Conservation (phyloP, 1,284 basidiomycete genomes). For the Microstroma glucosiphilum region DNA sequence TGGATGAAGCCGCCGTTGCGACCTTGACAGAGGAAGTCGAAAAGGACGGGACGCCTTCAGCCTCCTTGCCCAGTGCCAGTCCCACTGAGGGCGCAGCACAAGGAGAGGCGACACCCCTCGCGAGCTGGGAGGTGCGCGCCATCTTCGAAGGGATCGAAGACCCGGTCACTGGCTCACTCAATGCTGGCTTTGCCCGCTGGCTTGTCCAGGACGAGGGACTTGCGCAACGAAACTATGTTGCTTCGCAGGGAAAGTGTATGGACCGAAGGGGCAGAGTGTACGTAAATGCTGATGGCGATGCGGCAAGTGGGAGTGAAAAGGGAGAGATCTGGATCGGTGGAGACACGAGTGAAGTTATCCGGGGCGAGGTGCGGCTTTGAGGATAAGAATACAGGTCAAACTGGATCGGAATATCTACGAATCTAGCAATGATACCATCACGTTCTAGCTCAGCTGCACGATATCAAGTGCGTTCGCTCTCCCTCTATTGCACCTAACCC, state of each 20-base stretch:
- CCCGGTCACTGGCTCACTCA: slow-evolving; percentile 39
- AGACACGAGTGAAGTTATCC: not conserved
- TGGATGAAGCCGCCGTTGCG: too few species aligned
- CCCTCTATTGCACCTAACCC: too few species aligned
- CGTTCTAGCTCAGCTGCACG: too few species aligned
- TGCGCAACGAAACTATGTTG: not conserved
- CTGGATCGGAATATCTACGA: too few species aligned
- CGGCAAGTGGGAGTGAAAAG: not conserved
- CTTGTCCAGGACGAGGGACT: slow-evolving; percentile 1
- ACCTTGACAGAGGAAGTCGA: too few species aligned
- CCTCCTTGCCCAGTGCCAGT: too few species aligned
- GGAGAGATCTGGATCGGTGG: not conserved
- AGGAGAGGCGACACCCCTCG: not conserved
- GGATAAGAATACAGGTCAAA: not conserved
- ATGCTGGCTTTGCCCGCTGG: slow-evolving; percentile 55
- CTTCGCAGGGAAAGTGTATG: not conserved
- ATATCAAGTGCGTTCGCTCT: too few species aligned
- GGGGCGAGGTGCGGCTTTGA: slow-evolving; percentile 6
- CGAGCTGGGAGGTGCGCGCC: slow-evolving; percentile 27
- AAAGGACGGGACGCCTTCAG: too few species aligned
- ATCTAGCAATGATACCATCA: too few species aligned
- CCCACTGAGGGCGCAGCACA: too few species aligned
- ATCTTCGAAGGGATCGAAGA: slow-evolving; percentile 29
- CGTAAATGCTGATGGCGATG: not conserved
- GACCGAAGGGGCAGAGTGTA: not conserved